phyloP scores from a whole-genome alignment of 2,329 filamentous ascomycete genomes.

The Aspergillus sp. region DNA sequence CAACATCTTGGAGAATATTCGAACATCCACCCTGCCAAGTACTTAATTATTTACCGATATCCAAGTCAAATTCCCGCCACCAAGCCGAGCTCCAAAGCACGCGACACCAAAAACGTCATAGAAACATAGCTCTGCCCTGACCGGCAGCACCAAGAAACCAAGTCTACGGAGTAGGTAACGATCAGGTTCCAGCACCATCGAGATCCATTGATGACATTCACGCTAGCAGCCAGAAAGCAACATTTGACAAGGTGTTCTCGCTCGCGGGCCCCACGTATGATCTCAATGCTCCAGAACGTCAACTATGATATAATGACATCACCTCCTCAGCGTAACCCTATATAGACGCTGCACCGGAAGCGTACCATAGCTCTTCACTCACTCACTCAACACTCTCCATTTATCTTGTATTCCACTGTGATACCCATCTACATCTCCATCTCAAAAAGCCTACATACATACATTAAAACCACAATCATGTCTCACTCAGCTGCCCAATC shows the following conservation, averaged over 20 bases:
- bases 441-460: slow-evolving; percentile 10
- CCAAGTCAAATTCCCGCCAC: not conserved
- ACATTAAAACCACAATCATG: slow-evolving; percentile 26
- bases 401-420: not conserved
- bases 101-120: not conserved
- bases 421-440: not conserved
- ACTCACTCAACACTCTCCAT: not conserved
- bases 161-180: not conserved
- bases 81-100: not conserved
- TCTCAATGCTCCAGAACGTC: slow-evolving; percentile 16
- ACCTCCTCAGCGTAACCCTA: not conserved
- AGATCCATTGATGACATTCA: not conserved
- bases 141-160: not conserved
- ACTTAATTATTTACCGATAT: not conserved
- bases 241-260: not conserved
- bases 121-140: not conserved
- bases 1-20: not conserved
- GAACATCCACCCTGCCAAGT: not conserved
- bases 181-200: not conserved
- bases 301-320: slow-evolving; percentile 10
- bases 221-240: not conserved
- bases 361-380: not conserved
- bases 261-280: slow-evolving; percentile 16
- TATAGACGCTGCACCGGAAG: not conserved
- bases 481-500: slow-evolving; percentile 49